phyloP scores from a whole-genome alignment of 148 eudicot genomes.

The Mesembryanthemum crystallinum region DNA sequence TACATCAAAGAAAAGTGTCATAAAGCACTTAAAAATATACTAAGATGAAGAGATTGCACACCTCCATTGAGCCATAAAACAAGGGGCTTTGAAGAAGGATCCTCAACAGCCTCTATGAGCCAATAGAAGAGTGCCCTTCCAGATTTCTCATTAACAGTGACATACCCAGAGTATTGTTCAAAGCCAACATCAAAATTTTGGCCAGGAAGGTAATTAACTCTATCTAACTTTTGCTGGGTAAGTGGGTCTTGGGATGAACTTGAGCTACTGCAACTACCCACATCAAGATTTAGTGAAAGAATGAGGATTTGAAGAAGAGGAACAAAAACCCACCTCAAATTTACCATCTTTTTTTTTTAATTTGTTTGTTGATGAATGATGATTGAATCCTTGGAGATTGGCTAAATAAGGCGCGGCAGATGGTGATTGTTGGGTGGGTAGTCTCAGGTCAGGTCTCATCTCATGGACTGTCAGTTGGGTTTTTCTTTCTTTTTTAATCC shows the following conservation, averaged over 20 bases:
- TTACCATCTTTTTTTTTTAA: slow-evolving; percentile 31
- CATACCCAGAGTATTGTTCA: slow-evolving; percentile 72
- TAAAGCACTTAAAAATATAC: background rate
- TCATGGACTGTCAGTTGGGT: too few relatives aligned
- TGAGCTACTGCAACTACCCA: slow-evolving; percentile 25
- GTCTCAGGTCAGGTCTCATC: too few relatives aligned
- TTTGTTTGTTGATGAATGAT: slow-evolving; percentile 1
- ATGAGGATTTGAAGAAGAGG: slow-evolving; percentile 21
- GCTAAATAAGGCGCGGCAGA: background rate
- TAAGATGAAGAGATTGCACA: slow-evolving; percentile 15
- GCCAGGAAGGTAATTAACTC: slow-evolving; percentile 58
- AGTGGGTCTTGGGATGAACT: slow-evolving; percentile 30
- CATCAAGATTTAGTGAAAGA: slow-evolving; percentile 19
- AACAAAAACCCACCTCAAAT: slow-evolving; percentile 29
- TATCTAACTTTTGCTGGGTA: slow-evolving; percentile 48
- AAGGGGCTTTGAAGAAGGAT: slow-evolving; percentile 75
- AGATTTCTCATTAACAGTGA: slow-evolving; percentile 62
- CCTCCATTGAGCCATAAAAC: slow-evolving; percentile 98
- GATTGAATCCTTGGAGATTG: background rate
- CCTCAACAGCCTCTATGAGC: slow-evolving; percentile 73
- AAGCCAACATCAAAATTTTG: slow-evolving; percentile 63
- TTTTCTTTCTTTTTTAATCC: too few relatives aligned
- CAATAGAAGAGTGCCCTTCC: slow-evolving; percentile 84
- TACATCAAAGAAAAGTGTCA: background rate
- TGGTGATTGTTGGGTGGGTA: too few relatives aligned